Evolutionary conservation across 2,329 filamentous ascomycete species (phyloP).

Genomic region (Purpureocillium takamizusanense): DNA sequence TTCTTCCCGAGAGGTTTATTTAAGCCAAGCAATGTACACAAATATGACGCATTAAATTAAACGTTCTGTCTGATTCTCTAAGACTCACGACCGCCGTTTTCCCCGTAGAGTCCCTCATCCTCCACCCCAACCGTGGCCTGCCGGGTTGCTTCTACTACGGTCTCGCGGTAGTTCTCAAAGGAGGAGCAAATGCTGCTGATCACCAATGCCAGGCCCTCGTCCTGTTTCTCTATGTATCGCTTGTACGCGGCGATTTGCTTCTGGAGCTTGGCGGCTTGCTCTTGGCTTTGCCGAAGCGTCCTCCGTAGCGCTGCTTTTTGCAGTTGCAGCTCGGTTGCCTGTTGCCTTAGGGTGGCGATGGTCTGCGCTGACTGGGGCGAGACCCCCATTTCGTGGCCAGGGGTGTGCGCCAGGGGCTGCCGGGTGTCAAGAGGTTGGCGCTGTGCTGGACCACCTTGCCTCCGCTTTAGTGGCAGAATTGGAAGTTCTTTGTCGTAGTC

Average conservation of each 20-base stretch:
- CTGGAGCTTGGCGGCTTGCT: conserved; percentile 1
- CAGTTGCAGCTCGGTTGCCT: conserved; percentile 1
- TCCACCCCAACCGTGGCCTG: not conserved
- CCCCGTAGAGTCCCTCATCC: not conserved
- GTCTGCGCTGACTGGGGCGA: not conserved
- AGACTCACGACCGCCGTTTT: not conserved
- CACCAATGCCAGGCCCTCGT: not conserved
- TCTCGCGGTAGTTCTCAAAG: conserved; percentile 5
- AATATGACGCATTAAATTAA: not conserved
- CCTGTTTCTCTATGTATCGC: conserved; percentile 1
- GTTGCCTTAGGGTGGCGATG: not conserved
- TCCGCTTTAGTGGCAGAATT: not conserved
- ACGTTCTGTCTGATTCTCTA: not conserved
- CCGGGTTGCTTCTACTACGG: not conserved
- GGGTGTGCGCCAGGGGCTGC: not conserved
- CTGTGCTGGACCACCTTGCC: not conserved
- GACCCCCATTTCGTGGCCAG: not conserved
- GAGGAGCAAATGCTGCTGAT: conserved; percentile 3
- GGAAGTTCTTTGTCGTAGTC: not conserved
- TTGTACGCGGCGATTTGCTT: not conserved
- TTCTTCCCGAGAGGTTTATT: too few relatives aligned
- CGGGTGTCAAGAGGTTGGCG: not conserved
- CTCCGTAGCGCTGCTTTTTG: conserved; percentile 1
- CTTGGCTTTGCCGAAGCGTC: conserved; percentile 1
- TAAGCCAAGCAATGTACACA: not conserved